Evolutionary conservation across 83 land plant species (phyloP), one percentile per base, ranked within the genome.

Genomic region (Picea abies): DNA sequence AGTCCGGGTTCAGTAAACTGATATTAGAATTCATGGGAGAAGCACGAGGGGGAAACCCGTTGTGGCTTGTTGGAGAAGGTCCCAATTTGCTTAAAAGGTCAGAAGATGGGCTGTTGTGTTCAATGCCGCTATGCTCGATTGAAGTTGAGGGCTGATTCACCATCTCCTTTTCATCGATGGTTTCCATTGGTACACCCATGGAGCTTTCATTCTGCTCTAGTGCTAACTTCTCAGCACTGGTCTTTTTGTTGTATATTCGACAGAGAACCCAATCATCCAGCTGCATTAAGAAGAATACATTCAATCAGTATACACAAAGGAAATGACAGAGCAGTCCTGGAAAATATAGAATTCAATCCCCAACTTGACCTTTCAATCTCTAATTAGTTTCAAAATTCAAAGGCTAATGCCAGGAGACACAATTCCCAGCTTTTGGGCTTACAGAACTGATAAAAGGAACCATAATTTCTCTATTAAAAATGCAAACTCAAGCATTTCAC

Each of bases 181-280:
- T 44, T 6, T 39, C 14, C 25, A 58, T 25, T 44, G 78, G n/a
- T 9, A 19, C 78, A 44, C 3, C 78, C 78, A 75, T 75, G 10
- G 22, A 71, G 22, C n/a, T 17, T 71, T 37, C 29, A 75, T 47
- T 58, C 49, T 75, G 10, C 22, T 75, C 25, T 75, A 26, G 7
- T 47, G 78, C 78, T 47, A 75, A 3, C 12, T 20, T 75, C 2
- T 75, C 78, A n/a, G 58, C 78, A 2, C 78, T 75, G 58, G 58
- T 75, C 14, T 75, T 75, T 58, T 75, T 73, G 4, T 75, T 75
- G 60, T 75, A 75, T 75, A 75, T 75, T 10, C 58, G 78, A 25
- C 78, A 75, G 14, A 75, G 8, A n/a, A 75, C 78, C 78, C 78
- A 75, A 47, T 75, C 58, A 75, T 75, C 78, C 78, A 75, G 8